A percentile compares a stretch with the other conserved stretches of the same genome.
Evolutionary conservation across 2,329 filamentous ascomycete genomes (phyloP).

Genomic region (Penicillium sp.): DNA sequence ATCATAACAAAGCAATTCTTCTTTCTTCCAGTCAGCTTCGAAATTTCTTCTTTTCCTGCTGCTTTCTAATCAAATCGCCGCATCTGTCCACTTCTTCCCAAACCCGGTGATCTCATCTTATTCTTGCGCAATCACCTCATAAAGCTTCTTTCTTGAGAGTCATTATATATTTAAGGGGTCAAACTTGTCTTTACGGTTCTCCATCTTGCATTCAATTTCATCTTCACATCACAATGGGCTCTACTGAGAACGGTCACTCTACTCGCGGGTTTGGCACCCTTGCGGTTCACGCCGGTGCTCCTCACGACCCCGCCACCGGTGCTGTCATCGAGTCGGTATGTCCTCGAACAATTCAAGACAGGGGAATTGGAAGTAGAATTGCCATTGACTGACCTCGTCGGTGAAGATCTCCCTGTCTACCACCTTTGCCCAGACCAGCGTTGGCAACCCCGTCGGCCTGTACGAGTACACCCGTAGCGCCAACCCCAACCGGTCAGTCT

Average conservation of each 20-base stretch:
- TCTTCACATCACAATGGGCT: conserved; percentile 22
- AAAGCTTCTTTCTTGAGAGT: conserved; percentile 1
- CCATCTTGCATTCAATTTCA: conserved; percentile 14
- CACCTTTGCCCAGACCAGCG: conserved; percentile 88
- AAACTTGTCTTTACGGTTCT: conserved; percentile 2
- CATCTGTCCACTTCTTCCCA: conserved; percentile 12
- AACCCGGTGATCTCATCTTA: conserved; percentile 23
- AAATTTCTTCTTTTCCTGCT: not conserved
- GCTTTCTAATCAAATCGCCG: conserved; percentile 23
- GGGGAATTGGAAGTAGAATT: conserved; percentile 5
- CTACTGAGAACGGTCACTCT: conserved; percentile 53
- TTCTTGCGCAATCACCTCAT: conserved; percentile 21
- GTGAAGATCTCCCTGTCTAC: conserved; percentile 85
- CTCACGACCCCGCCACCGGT: conserved; percentile 87
- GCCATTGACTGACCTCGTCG: conserved; percentile 4
- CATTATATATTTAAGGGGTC: not conserved
- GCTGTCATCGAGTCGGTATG: conserved; percentile 86
- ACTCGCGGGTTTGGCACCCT: conserved; percentile 85
- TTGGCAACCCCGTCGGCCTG: conserved; percentile 81
- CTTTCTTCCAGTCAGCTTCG: conserved; percentile 6
- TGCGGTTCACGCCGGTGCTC: conserved; percentile 90
- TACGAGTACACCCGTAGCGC: conserved; percentile 94
- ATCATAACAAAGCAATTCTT: conserved; percentile 13
- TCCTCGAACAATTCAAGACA: conserved; percentile 4
- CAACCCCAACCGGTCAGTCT: conserved; percentile 77